Evolutionary conservation across 805 yeast species (phyloP).

Genomic region (Priceomyces haplophilus): DNA sequence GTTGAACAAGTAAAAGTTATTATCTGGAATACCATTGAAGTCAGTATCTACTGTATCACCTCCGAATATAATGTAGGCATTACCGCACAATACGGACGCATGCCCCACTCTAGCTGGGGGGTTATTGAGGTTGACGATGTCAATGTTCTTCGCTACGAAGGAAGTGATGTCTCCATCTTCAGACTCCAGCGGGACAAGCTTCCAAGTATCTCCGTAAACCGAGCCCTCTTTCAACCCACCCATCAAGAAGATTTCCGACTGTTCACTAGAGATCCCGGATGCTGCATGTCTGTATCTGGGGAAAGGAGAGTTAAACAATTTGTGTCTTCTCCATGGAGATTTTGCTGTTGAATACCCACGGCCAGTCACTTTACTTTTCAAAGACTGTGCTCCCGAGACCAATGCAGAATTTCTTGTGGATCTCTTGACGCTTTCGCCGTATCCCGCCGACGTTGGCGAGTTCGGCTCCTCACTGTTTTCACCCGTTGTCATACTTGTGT

Average conservation of each 20-base stretch:
- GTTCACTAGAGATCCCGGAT: slow-evolving; percentile 70
- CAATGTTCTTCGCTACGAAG: slow-evolving; percentile 31
- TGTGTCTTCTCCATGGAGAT: slow-evolving; percentile 64
- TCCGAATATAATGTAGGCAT: slow-evolving; percentile 92
- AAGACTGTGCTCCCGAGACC: slow-evolving; percentile 3
- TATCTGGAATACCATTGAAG: slow-evolving; percentile 74
- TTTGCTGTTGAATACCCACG: slow-evolving; percentile 13
- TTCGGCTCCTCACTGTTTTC: slow-evolving; percentile 2
- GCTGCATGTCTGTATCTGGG: slow-evolving; percentile 95
- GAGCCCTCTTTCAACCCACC: slow-evolving; percentile 93
- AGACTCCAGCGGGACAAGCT: slow-evolving; percentile 51
- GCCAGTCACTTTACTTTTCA: slow-evolving; percentile 5
- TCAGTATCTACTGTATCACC: slow-evolving; percentile 91
- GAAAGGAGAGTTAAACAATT: slow-evolving; percentile 74
- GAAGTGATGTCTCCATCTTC: slow-evolving; percentile 20
- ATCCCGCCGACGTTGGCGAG: slow-evolving; percentile 1
- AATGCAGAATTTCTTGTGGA: slow-evolving; percentile 4
- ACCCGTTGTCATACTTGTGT: slow-evolving; percentile 9
- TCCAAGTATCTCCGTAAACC: slow-evolving; percentile 96
- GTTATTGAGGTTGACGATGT: slow-evolving; percentile 62
- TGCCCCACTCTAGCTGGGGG: slow-evolving; percentile 98
- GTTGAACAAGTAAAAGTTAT: slow-evolving; percentile 82
- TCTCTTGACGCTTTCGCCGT: slow-evolving; percentile 12
- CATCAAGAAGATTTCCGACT: slow-evolving; percentile 81
- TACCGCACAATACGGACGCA: slow-evolving; percentile 86